These are phyloP conservation scores for Ogataea allantospora DNA, from an alignment of 805 yeast genomes.

Conservation along the genomic window DNA sequence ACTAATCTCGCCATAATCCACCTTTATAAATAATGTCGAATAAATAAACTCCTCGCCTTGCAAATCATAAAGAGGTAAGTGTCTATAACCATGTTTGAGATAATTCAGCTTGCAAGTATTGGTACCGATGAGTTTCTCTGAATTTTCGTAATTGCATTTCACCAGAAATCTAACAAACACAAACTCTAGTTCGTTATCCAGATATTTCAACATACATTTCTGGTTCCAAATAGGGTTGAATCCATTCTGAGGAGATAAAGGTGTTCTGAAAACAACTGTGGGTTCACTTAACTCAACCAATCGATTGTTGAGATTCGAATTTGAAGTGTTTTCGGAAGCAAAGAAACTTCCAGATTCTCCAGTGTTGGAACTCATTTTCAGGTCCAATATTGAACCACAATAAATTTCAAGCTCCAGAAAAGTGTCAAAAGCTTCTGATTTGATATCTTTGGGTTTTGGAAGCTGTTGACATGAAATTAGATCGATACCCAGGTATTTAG, in stretches of 20 bases:
- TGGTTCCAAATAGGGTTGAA: slow-evolving; percentile 85
- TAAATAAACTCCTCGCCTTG: slow-evolving; percentile 73
- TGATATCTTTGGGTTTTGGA: slow-evolving; percentile 62
- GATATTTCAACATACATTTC: slow-evolving; percentile 41
- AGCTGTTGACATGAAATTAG: slow-evolving; percentile 83
- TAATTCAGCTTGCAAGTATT: slow-evolving; percentile 59
- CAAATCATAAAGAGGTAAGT: slow-evolving; percentile 69
- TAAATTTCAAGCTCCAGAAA: slow-evolving; percentile 59
- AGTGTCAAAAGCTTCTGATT: slow-evolving; percentile 51
- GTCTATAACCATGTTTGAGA: slow-evolving; percentile 77
- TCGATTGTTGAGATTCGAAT: neutral
- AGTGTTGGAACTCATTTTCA: slow-evolving; percentile 7
- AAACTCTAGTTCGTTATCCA: slow-evolving; percentile 41
- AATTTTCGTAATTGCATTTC: slow-evolving; percentile 31
- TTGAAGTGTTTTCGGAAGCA: neutral
- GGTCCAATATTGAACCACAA: slow-evolving; percentile 37
- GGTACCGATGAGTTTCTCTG: slow-evolving; percentile 48
- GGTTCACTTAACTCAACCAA: slow-evolving; percentile 13
- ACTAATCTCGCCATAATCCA: slow-evolving; percentile 17
- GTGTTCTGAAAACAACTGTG: slow-evolving; percentile 31
- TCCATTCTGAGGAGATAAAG: slow-evolving; percentile 61
- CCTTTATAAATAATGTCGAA: slow-evolving; percentile 47
- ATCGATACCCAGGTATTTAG: slow-evolving; percentile 36
- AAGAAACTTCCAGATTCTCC: slow-evolving; percentile 12
- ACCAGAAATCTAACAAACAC: slow-evolving; percentile 57